Evolutionary conservation across 352 stramenopile genomes (phyloP).

Genomic region (Saprolegnia diclina): DNA sequence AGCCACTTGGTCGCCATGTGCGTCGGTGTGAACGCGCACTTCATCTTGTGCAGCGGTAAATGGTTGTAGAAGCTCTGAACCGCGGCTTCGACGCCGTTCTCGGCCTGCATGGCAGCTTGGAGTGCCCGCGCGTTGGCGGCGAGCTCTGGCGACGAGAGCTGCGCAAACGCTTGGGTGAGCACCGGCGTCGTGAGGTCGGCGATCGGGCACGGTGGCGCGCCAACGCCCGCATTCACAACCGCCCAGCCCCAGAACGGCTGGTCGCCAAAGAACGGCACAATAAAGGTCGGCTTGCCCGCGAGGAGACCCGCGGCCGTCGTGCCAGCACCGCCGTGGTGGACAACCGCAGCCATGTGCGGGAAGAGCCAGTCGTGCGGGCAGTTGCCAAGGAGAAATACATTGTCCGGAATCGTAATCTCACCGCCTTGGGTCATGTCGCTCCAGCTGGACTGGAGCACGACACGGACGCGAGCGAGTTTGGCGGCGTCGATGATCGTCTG

Average conservation of each 20-base stretch:
- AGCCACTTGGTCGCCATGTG: slow-evolving; percentile 53
- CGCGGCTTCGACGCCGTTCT: slow-evolving; percentile 84
- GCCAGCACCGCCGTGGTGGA: slow-evolving; percentile 81
- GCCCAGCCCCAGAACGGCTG: slow-evolving; percentile 92
- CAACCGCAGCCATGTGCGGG: slow-evolving; percentile 77
- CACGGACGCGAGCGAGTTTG: slow-evolving; percentile 47
- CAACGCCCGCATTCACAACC: slow-evolving; percentile 72
- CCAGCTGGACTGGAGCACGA: slow-evolving; percentile 89
- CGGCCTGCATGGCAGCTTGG: slow-evolving; percentile 53
- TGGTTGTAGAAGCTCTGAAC: slow-evolving; percentile 81
- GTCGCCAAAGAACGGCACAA: slow-evolving; percentile 94
- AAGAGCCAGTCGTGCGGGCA: slow-evolving; percentile 91
- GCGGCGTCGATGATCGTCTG: slow-evolving; percentile 85
- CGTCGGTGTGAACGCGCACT: slow-evolving; percentile 55
- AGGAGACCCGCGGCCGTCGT: slow-evolving; percentile 88
- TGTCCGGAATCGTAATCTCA: slow-evolving; percentile 38
- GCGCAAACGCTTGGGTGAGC: slow-evolving; percentile 68
- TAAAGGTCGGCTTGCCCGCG: slow-evolving; percentile 88
- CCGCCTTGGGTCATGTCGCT: slow-evolving; percentile 55
- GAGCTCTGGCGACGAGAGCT: slow-evolving; percentile 50
- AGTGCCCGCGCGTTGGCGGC: slow-evolving; percentile 44
- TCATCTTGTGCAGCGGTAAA: slow-evolving; percentile 83
- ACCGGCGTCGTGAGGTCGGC: slow-evolving; percentile 73
- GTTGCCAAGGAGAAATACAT: slow-evolving; percentile 59
- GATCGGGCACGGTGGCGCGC: slow-evolving; percentile 81